phyloP scores from a whole-genome alignment of 495 filamentous ascomycete species.

The Xylaria grammica region DNA sequence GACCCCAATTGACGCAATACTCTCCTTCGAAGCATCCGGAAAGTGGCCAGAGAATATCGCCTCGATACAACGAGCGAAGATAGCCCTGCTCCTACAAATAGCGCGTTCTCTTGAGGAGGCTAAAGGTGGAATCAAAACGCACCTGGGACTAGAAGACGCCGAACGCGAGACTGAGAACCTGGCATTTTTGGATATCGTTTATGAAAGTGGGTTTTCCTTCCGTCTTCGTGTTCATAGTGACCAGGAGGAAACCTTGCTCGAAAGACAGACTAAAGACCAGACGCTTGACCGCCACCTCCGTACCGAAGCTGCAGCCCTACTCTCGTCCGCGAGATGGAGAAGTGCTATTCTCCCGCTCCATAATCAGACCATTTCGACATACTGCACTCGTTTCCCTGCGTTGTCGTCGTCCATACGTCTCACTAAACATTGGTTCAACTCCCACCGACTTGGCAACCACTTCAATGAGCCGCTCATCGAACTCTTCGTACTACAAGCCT shows the following conservation, averaged over 20 bases:
- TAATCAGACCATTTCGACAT: conserved; percentile 76
- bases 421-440: conserved; percentile 86
- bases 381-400: conserved; percentile 79
- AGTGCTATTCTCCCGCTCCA: conserved; percentile 78
- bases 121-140: conserved; percentile 59
- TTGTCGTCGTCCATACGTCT: conserved; percentile 87
- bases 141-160: conserved; percentile 81
- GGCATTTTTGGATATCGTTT: conserved; percentile 81
- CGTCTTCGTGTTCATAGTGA: conserved; percentile 78
- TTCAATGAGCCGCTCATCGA: conserved; percentile 83
- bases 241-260: conserved; percentile 80
- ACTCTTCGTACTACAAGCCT: conserved; percentile 73
- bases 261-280: conserved; percentile 77
- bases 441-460: conserved; percentile 77
- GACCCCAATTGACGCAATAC: conserved; percentile 63
- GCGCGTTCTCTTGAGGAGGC: conserved; percentile 66
- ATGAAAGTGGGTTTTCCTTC: conserved; percentile 70
- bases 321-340: conserved; percentile 70
- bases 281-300: conserved; percentile 61
- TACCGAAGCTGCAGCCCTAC: conserved; percentile 68
- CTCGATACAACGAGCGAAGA: conserved; percentile 91
- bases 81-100: conserved; percentile 87
- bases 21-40: conserved; percentile 92
- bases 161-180: conserved; percentile 69
- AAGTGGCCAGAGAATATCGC: conserved; percentile 91